Evolutionary conservation across 495 filamentous ascomycete genomes (phyloP), one percentile per base, ranked within the genome.

Genomic region (Podospora bellae-mahoneyi): DNA sequence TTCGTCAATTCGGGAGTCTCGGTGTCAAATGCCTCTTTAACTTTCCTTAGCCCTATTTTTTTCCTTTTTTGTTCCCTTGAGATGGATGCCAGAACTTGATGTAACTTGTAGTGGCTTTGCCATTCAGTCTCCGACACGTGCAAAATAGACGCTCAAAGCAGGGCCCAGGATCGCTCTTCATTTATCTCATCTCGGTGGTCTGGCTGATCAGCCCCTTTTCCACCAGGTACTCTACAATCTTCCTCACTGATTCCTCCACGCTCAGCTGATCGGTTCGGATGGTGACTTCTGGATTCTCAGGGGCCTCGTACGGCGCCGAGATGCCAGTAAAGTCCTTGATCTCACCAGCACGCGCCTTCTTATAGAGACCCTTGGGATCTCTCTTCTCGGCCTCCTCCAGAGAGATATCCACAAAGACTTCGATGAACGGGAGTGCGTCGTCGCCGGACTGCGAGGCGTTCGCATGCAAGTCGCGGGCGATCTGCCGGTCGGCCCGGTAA

Each of bases 311-410:
- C 4, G 95, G 95, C 32, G 93, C 92, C 62, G 86, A 89, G 68
- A 99, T 92, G 10, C 95, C 96, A 15, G 95, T 99, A 75, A 99
- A 99, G 71, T 98, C 93, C 83, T 94, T 94, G 75, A 98, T 97
- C 75, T 94, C 86, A 16, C 95, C 95, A 62, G 89, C 89, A 19
- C 94, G 84, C 5, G 95, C 95, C 87, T 97, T 97, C 87, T 96
- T 96, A 77, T 99, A 99, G 66, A 99, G 78, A 9, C 94, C 96
- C 86, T 99, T 99, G 27, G 95, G 95, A 77, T 99, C 95, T 67
- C 95, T 85, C 83, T 90, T 79, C 86, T 99, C 96, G n/a, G 96
- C 95, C 48, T 91, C 90, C 77, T 90, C 91, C 66, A 98, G 81
- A 4, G 92, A 88, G 13, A 97, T 85, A 76, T 99, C 93, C 60